Conservation (phyloP, 169 alveolate species). For the Eimeria acervulina region DNA sequence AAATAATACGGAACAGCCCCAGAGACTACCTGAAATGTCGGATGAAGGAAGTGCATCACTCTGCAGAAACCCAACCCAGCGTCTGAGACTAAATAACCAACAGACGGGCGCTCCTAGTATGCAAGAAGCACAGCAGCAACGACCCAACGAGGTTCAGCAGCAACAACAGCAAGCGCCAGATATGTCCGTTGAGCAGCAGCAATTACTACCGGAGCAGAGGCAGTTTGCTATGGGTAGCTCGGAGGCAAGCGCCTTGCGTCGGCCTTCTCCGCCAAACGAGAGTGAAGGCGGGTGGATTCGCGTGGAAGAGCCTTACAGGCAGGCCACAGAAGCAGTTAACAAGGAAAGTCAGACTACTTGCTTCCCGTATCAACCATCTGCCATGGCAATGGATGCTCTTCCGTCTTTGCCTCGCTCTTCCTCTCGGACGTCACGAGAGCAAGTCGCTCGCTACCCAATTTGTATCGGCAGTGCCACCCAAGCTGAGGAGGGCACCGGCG, state of each 20-base stretch:
- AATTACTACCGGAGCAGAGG: neutral
- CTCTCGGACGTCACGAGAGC: neutral
- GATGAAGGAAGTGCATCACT: neutral
- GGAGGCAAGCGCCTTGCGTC: neutral
- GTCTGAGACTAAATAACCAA: neutral
- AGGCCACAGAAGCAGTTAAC: neutral
- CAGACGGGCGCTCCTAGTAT: neutral
- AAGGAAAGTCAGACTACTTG: neutral
- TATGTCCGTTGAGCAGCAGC: neutral
- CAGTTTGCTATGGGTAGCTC: neutral
- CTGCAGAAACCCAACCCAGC: neutral
- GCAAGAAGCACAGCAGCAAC: constrained; percentile 15
- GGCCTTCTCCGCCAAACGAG: constrained; percentile 48
- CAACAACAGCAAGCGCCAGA: neutral
- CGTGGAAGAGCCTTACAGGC: constrained; percentile 39
- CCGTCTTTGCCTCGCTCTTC: neutral
- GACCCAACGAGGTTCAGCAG: neutral
- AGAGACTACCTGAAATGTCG: neutral
- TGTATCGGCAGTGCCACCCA: constrained; percentile 52
- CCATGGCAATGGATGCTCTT: neutral
- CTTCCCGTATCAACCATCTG: neutral
- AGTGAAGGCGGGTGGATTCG: constrained; percentile 77
- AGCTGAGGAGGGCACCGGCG: constrained; percentile 24
- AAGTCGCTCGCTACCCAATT: neutral
- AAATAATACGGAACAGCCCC: constrained; percentile 6